Conservation (phyloP, 305 asterid species). For the Solanum hybrid region DNA sequence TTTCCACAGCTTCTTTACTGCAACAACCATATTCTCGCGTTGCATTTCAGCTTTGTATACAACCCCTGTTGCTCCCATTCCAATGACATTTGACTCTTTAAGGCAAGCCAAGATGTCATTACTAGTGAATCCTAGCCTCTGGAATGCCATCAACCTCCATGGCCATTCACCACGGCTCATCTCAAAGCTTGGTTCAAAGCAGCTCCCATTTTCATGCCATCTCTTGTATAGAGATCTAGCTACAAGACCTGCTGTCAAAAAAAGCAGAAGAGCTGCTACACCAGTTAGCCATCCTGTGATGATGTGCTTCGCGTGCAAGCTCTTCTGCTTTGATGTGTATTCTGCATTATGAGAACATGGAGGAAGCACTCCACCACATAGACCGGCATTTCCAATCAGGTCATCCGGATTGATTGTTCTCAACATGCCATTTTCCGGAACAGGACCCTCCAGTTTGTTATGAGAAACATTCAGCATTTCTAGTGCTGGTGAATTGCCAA, state of each 20-base stretch:
- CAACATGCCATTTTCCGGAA: constrained; percentile 71
- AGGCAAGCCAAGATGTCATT: constrained; percentile 54
- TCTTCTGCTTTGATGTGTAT: constrained; percentile 20
- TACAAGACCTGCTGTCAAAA: constrained; percentile 36
- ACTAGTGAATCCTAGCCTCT: constrained; percentile 60
- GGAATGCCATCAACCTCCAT: constrained; percentile 86
- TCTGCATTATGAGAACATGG: constrained; percentile 45
- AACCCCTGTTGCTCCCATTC: constrained; percentile 81
- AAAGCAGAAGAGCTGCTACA: constrained; percentile 36
- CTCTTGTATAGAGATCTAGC: constrained; percentile 34
- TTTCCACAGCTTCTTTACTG: constrained; percentile 80
- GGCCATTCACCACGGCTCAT: constrained; percentile 58
- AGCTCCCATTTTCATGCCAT: constrained; percentile 48
- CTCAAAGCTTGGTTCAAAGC: constrained; percentile 53
- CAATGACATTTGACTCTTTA: constrained; percentile 65
- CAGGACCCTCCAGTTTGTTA: constrained; percentile 63
- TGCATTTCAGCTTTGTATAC: constrained; percentile 72
- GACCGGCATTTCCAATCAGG: constrained; percentile 54
- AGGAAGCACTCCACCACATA: constrained; percentile 70
- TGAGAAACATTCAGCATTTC: constrained; percentile 66
- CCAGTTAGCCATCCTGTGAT: constrained; percentile 62
- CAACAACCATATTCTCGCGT: constrained; percentile 43
- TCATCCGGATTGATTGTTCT: constrained; percentile 65
- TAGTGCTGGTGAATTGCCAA: constrained; percentile 82
- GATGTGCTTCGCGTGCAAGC: constrained; percentile 40